Conservation (phyloP, 2,329 filamentous ascomycete genomes). For the Zymoseptoria passerinii region DNA sequence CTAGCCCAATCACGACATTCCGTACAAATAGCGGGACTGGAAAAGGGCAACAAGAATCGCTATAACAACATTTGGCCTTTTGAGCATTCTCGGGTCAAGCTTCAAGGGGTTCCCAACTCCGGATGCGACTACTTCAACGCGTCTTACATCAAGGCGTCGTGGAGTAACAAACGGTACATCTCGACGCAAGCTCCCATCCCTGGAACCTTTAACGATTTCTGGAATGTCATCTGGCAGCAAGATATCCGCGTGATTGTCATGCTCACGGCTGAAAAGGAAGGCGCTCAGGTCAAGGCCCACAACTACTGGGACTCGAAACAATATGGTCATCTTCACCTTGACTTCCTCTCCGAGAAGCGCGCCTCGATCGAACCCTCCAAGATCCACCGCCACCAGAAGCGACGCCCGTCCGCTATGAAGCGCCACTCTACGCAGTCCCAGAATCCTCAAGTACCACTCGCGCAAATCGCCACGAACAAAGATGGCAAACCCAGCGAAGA, state of each 20-base stretch:
- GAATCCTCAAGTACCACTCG: constrained; percentile 23
- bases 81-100: constrained; percentile 79
- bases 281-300: constrained; percentile 89
- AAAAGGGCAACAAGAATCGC: constrained; percentile 89
- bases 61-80: constrained; percentile 98
- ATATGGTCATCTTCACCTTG: constrained; percentile 70
- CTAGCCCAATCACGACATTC: constrained; percentile 12
- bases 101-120: constrained; percentile 58
- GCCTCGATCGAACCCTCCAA: constrained; percentile 61
- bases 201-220: constrained; percentile 91
- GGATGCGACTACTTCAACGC: constrained; percentile 94
- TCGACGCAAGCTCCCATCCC: constrained; percentile 90
- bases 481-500: constrained; percentile 36
- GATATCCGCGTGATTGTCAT: constrained; percentile 93
- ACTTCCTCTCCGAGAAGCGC: constrained; percentile 70
- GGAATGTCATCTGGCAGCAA: constrained; percentile 95
- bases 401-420: constrained; percentile 31
- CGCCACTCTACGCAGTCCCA: constrained; percentile 31
- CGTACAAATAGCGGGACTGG: constrained; percentile 80
- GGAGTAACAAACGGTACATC: constrained; percentile 88
- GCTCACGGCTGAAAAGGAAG: constrained; percentile 89
- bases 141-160: constrained; percentile 69
- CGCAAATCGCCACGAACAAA: constrained; percentile 17
- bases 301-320: constrained; percentile 78
- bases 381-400: constrained; percentile 39